These are phyloP conservation scores for Orbilia ellipsospora DNA, from an alignment of 2,329 filamentous ascomycete genomes.

Conservation along the genomic window DNA sequence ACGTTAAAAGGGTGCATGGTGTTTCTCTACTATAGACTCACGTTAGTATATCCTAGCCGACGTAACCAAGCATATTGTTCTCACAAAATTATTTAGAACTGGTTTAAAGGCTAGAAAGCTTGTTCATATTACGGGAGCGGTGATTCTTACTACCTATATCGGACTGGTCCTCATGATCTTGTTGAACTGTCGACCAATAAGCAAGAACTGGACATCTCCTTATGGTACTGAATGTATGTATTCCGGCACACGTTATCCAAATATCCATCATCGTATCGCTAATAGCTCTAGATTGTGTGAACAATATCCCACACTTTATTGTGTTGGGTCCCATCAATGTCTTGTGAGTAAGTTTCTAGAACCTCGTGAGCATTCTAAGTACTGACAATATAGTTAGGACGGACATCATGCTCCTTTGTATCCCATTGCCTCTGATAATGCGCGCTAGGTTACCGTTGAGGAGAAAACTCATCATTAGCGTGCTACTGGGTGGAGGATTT, in stretches of 20 bases:
- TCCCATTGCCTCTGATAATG: constrained; percentile 43
- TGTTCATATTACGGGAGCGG: constrained; percentile 38
- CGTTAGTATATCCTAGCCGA: constrained; percentile 27
- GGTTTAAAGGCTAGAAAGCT: constrained; percentile 44
- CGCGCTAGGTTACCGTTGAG: constrained; percentile 32
- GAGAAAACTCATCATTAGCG: constrained; percentile 42
- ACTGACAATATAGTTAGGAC: constrained; percentile 13
- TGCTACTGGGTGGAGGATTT: constrained; percentile 43
- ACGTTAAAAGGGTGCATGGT: constrained; percentile 53
- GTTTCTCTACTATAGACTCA: constrained; percentile 51
- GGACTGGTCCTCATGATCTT: constrained; percentile 41
- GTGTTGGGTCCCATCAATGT: constrained; percentile 50
- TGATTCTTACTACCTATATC: constrained; percentile 39
- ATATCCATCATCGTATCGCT: not conserved
- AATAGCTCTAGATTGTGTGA: constrained; percentile 32
- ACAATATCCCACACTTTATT: constrained; percentile 51
- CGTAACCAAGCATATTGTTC: not conserved
- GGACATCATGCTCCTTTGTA: constrained; percentile 52
- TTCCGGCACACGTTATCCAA: not conserved
- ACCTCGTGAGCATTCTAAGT: not conserved
- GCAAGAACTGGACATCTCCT: constrained; percentile 54
- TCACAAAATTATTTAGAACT: constrained; percentile 7
- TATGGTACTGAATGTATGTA: constrained; percentile 43
- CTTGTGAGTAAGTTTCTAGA: constrained; percentile 14
- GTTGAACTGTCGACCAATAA: constrained; percentile 49